Evolutionary conservation across 495 filamentous ascomycete genomes (phyloP), one percentile per base, ranked within the genome.

Genomic region (Hypoxylon perforatum): DNA sequence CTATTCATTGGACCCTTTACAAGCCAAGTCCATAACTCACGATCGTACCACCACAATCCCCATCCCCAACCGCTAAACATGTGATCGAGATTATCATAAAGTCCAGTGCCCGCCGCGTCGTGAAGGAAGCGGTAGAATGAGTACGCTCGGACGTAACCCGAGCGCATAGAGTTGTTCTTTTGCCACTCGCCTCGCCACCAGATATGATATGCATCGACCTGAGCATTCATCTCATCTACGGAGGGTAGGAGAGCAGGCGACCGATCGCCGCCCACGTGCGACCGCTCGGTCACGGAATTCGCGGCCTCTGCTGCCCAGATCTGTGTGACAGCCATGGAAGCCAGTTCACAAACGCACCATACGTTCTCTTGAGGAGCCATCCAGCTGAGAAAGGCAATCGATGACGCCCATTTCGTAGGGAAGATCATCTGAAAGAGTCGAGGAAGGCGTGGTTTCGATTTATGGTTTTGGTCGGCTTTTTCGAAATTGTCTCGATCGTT

Each of bases 11-110:
- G 57, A 36, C 67, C 61, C 25, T 65, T 59, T 1, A 49, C 58
- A 3, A 70, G 58, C 67, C 57, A 63, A 25, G 48, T 66, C 61
- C 67, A 72, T 25, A 73, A 47, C 61, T 63, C 58, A 41, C 56
- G 63, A 36, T 75, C 75, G 35, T 49, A 57, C 70, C 66, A 75
- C 70, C 70, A 73, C 12, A 75, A 62, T 12, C 66, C 45, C 65
- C 71, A 73, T 14, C 69, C 66, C 6, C 58, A 54, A 9, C 57
- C 35, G 4, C 48, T 57, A 11, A 66, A 66, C 36, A 56, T 52
- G 23, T 63, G 52, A 38, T 67, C 59, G 22, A 70, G 42, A 28
- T 71, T 55, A 41, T 73, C 70, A 36, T 63, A 69, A 2, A 69
- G 23, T 7, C 70, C 70, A 10, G 70, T 75, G 2, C 70, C 70